A percentile compares a stretch with the other conserved stretches of the same genome.
Conservation (phyloP, 2,329 filamentous ascomycete genomes). For the Simplicillium aogashimaense region DNA sequence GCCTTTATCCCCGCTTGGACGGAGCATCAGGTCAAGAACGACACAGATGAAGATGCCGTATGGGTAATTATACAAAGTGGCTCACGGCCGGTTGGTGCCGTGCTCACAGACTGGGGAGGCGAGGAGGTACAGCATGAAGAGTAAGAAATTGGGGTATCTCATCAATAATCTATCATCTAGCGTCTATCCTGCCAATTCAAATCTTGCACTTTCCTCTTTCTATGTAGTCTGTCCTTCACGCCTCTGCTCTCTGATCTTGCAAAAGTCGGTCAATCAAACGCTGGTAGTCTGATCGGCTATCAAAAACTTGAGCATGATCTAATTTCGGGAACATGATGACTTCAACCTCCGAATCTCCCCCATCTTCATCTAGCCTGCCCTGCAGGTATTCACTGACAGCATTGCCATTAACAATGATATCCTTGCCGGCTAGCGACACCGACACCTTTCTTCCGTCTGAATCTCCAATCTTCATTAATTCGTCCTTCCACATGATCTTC, state of each 20-base stretch:
- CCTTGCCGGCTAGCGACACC: slow-evolving; percentile 47
- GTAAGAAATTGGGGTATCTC: background rate
- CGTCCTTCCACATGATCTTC: slow-evolving; percentile 61
- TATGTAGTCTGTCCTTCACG: slow-evolving; percentile 2
- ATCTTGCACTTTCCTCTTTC: background rate
- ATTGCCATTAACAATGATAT: slow-evolving; percentile 55
- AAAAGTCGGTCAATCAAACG: slow-evolving; percentile 19
- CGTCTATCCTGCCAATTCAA: background rate
- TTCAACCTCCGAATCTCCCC: slow-evolving; percentile 31
- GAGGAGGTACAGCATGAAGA: slow-evolving; percentile 18
- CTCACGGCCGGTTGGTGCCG: slow-evolving; percentile 48
- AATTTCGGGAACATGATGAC: slow-evolving; percentile 50
- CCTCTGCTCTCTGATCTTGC: background rate
- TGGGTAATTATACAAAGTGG: slow-evolving; percentile 60
- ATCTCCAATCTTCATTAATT: slow-evolving; percentile 28
- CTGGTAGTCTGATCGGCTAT: slow-evolving; percentile 18
- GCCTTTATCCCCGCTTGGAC: slow-evolving; percentile 60
- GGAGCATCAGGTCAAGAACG: slow-evolving; percentile 62
- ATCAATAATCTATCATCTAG: slow-evolving; percentile 1
- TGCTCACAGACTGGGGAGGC: slow-evolving; percentile 53
- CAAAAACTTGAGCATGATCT: slow-evolving; percentile 57
- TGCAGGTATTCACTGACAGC: slow-evolving; percentile 47
- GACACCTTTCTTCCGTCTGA: slow-evolving; percentile 30
- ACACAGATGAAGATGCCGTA: slow-evolving; percentile 48
- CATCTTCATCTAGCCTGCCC: slow-evolving; percentile 10